These are phyloP conservation scores for Vitis amurensis DNA, from an alignment of 164 flowering plant species.

Conservation along the genomic window DNA sequence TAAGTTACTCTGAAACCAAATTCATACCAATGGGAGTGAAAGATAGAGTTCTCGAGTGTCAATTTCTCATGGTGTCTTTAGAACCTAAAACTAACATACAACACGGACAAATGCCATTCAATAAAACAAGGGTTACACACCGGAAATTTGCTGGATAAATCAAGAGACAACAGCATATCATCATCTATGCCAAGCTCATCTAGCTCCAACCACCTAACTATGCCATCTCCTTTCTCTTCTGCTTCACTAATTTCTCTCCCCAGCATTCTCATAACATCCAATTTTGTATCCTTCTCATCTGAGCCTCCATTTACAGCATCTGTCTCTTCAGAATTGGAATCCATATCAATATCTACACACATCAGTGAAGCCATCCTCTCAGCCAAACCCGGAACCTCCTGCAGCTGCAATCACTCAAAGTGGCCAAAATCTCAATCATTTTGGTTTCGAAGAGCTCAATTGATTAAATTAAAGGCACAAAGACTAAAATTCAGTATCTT, in stretches of 20 bases:
- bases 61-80: too few relatives aligned
- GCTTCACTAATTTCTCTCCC: slow-evolving; percentile 50
- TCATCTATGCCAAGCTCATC: slow-evolving; percentile 89
- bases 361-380: slow-evolving; percentile 91
- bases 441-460: too few relatives aligned
- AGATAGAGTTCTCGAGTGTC: too few relatives aligned
- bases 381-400: slow-evolving; percentile 83
- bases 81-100: too few relatives aligned
- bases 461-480: too few relatives aligned
- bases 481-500: neutral
- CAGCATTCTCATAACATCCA: too few relatives aligned
- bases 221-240: slow-evolving; percentile 44
- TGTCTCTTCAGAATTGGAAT: slow-evolving; percentile 34
- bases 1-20: too few relatives aligned
- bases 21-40: too few relatives aligned
- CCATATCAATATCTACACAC: slow-evolving; percentile 72
- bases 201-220: slow-evolving; percentile 83
- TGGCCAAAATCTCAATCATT: too few relatives aligned
- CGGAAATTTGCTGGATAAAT: slow-evolving; percentile 78
- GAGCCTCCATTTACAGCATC: slow-evolving; percentile 13
- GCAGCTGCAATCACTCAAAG: slow-evolving; percentile 50
- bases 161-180: slow-evolving; percentile 61
- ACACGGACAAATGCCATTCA: neutral
- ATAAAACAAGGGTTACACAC: slow-evolving; percentile 38
- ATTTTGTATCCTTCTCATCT: slow-evolving; percentile 21